Evolutionary conservation across 345 rosid genomes (phyloP), one percentile per base, ranked within the genome.

Genomic region (Odontarrhena argentea): DNA sequence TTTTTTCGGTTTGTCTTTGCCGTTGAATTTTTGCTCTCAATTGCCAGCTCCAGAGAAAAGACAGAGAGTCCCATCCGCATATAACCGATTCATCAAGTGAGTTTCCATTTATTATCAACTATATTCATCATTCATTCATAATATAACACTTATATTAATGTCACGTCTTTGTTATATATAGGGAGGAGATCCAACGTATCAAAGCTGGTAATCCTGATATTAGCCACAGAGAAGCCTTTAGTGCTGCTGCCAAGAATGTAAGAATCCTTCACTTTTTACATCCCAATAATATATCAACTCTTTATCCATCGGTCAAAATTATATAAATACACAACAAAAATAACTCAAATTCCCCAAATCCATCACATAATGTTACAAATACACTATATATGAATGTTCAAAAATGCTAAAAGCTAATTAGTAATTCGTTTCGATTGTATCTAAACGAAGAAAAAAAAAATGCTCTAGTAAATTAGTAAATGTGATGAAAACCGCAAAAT

Each of bases 171-270:
- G 15, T 57, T 65, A 18, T 18, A 18, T 52, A 68, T 86, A 95
- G 99, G 85, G 99, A 95, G 28, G 98, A 91, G 85, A 95, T 95
- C 86, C 98, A 91, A 81, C 96, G 99, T 55, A 91, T 95, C 85
- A 95, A 95, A 81, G 98, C 99, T 55, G 91, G 83, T 61, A 95
- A 95, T 64, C 99, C 99, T 67, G 99, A 95, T 67, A 95, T 95
- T 40, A 95, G 96, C 74, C 99, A 95, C 91, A 85, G 98, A 77
- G 99, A 95, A 68, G 99, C 99, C 47, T 95, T 95, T 58, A 89
- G 99, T 76, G 99, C 99, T 30, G 99, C 99, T 78, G 99, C 99
- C 45, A 95, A 95, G 81, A 95, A 95, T 80, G 99, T 95, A 60
- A 86, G 91, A 73, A 68, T 75, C 78, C 34, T 60, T 28, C 32